Evolutionary conservation across 1,139 yeast species (phyloP).

Genomic region (Yamadazyma epiphylla): DNA sequence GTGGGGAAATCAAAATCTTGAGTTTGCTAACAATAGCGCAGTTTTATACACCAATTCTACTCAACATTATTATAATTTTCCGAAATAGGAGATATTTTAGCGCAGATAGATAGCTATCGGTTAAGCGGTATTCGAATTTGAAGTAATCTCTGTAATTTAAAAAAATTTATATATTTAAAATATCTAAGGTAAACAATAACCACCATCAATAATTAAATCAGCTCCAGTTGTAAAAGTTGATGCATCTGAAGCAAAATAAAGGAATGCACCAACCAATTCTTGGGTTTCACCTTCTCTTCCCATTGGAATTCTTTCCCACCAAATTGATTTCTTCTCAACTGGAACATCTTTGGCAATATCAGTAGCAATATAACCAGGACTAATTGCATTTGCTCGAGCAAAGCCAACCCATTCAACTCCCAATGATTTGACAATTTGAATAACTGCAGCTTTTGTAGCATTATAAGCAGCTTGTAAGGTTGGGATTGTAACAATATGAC

Average conservation of each 20-base stretch:
- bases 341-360: conserved; percentile 40
- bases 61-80: too few relatives aligned
- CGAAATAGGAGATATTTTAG: too few relatives aligned
- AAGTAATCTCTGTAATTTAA: too few relatives aligned
- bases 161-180: too few relatives aligned
- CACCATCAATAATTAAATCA: conserved; percentile 52
- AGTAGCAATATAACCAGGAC: conserved; percentile 53
- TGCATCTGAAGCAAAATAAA: conserved; percentile 45
- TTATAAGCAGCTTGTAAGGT: conserved; percentile 51
- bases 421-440: conserved; percentile 41
- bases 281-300: conserved; percentile 49
- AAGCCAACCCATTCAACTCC: conserved; percentile 54
- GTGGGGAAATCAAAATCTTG: too few relatives aligned
- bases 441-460: conserved; percentile 48
- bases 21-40: too few relatives aligned
- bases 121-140: too few relatives aligned
- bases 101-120: too few relatives aligned
- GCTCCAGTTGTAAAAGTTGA: conserved; percentile 50
- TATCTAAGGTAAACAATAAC: conserved; percentile 25
- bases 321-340: conserved; percentile 22
- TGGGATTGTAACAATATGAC: conserved; percentile 47
- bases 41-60: too few relatives aligned
- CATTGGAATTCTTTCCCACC: conserved; percentile 42
- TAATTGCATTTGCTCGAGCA: conserved; percentile 48
- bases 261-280: conserved; percentile 52